Percentiles rank a stretch among this genome's conserved stretches.
Evolutionary conservation across 2,329 filamentous ascomycete species (phyloP).

Genomic region (Penicillium sp.): DNA sequence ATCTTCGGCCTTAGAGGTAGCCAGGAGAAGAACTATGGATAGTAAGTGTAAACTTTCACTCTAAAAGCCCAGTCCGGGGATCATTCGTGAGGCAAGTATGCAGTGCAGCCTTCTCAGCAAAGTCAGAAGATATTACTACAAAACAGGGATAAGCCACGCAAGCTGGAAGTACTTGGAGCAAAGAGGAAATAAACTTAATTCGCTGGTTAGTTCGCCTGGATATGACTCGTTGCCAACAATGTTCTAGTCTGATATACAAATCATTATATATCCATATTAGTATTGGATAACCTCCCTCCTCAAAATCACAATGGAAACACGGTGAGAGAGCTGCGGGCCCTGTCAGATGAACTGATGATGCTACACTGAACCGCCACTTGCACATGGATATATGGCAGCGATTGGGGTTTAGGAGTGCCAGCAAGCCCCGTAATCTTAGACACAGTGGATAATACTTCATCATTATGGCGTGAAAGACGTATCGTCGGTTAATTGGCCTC

Average conservation of each 20-base stretch:
- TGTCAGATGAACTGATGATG: background rate
- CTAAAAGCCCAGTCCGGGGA: too few relatives aligned
- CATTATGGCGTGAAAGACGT: fast-evolving
- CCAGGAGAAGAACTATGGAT: too few relatives aligned
- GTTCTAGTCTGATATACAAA: background rate
- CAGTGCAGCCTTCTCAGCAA: too few relatives aligned
- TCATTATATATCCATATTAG: background rate
- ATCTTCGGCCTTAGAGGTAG: too few relatives aligned
- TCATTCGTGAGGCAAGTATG: background rate
- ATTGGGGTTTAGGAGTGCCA: background rate
- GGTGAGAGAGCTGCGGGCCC: background rate
- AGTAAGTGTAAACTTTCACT: too few relatives aligned
- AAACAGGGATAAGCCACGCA: background rate
- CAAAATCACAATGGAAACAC: background rate
- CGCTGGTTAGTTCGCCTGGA: background rate
- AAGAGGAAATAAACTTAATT: background rate
- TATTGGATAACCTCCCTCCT: background rate
- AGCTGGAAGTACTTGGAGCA: background rate
- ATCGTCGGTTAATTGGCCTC: background rate
- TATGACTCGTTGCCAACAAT: too few relatives aligned
- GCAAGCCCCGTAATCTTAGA: background rate
- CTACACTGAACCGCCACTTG: background rate
- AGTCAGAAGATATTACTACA: too few relatives aligned
- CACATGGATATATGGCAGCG: background rate
- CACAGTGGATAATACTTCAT: background rate